Evolutionary conservation across 495 filamentous ascomycete genomes (phyloP).

Genomic region (Lasiosphaeris hirsuta): DNA sequence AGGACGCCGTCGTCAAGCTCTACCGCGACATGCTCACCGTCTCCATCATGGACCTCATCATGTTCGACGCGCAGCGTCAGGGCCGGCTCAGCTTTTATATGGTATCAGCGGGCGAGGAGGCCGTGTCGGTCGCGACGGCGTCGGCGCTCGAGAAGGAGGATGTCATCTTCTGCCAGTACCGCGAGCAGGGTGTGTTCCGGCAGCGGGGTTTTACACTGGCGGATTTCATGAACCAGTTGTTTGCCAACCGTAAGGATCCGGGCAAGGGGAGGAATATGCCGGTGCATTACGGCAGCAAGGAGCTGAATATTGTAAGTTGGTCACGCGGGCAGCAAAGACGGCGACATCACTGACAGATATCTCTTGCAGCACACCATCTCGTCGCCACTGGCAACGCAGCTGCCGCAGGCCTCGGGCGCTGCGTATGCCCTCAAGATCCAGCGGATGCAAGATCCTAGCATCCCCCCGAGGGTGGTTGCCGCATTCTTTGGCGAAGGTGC

Average conservation of each 20-base stretch:
- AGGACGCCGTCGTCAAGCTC: slow-evolving; percentile 65
- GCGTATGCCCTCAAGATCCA: slow-evolving; percentile 94
- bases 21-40: slow-evolving; percentile 65
- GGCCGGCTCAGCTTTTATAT: slow-evolving; percentile 93
- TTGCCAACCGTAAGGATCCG: slow-evolving; percentile 78
- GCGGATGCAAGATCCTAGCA: slow-evolving; percentile 62
- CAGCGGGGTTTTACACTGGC: slow-evolving; percentile 83
- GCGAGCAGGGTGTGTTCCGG: slow-evolving; percentile 85
- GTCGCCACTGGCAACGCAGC: slow-evolving; percentile 88
- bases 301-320: slow-evolving; percentile 69
- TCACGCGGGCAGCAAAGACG: not conserved
- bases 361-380: slow-evolving; percentile 77
- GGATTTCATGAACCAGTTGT: slow-evolving; percentile 93
- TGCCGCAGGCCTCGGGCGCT: slow-evolving; percentile 90
- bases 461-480: slow-evolving; percentile 66
- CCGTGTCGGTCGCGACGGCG: slow-evolving; percentile 82
- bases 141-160: slow-evolving; percentile 78
- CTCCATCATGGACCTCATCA: slow-evolving; percentile 89
- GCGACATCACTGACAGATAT: slow-evolving; percentile 10
- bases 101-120: slow-evolving; percentile 95
- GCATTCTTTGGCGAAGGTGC: slow-evolving; percentile 99
- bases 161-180: slow-evolving; percentile 91
- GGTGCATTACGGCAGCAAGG: slow-evolving; percentile 85
- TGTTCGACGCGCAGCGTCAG: slow-evolving; percentile 84
- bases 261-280: slow-evolving; percentile 95